Base-by-base conservation (phyloP, 2,329 filamentous ascomycete genomes). In the Grosmannia clavigera region DNA sequence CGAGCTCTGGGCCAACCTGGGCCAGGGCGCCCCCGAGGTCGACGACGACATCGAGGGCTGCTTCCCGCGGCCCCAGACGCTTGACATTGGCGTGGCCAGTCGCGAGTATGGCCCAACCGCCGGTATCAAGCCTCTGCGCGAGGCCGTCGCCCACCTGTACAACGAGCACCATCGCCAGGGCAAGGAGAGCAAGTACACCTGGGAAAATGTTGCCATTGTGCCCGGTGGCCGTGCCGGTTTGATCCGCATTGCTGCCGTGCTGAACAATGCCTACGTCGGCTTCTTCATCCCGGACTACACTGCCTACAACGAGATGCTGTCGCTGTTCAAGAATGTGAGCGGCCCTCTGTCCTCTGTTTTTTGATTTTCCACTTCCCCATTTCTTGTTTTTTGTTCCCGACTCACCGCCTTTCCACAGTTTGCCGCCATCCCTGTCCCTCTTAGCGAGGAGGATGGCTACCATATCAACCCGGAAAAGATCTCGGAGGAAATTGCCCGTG, bases 211-310 rank as follows among this genome's bases (percentile, higher is more conserved):
- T 22, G 92, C 89, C 71, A 95, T 97, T 71, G 92, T 97, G 3
- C 92, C 92, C 54, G 92, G 92, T 72, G 92, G 92, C 48, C 84
- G 92, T 67, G 92, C 92, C 40, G 92, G 92, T 56, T 77, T 97
- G 74, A 96, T 96, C 71, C 84, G 92, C 67, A 96, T 97, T 71
- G 92, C 92, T 25, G 92, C 92, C 58, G 91, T 97, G 6, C 76
- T 97, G 66, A 92, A 92, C 65, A 95, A 95, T 72, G 86, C 91
- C 60, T 95, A 95, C 70, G 79, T 96, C 64, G 90, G 87, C 51
- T 96, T 96, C 81, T 96, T 95, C 74, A 89, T 95, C 70, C 90
- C 90, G 54, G 88, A 96, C 72, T 96, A 96, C 76, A 96, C 92
- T 3, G 92, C 92, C 2, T 97, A 97, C 78, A 96, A 95, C 70